These are phyloP conservation scores for Gossypium aridum DNA, from an alignment of 441 rosid genomes.

Conservation along the genomic window DNA sequence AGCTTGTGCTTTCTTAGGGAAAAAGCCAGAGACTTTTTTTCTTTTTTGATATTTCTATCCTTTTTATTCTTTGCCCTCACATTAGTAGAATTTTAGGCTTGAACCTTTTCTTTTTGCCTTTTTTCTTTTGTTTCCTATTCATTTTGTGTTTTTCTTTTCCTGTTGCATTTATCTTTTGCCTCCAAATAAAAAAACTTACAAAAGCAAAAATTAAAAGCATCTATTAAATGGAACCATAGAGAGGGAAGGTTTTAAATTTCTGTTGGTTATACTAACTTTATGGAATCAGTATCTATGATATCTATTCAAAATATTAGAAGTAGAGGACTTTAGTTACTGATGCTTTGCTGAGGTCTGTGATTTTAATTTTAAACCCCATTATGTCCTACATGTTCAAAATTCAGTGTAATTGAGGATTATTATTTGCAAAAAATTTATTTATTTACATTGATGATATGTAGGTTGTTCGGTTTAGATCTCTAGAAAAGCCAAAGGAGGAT, in stretches of 20 bases:
- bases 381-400: background rate
- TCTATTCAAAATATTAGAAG: background rate
- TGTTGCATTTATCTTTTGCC: background rate
- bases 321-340: background rate
- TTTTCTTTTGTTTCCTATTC: background rate
- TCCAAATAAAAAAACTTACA: background rate
- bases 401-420: background rate
- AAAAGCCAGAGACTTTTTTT: background rate
- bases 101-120: background rate
- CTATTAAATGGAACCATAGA: background rate
- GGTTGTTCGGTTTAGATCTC: slow-evolving; percentile 65
- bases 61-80: background rate
- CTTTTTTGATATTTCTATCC: background rate
- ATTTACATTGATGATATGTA: slow-evolving; percentile 15
- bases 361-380: background rate
- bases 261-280: background rate
- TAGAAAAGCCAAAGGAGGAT: slow-evolving; percentile 76
- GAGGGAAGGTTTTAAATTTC: background rate
- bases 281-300: background rate
- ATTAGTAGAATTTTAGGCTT: background rate
- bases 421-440: background rate
- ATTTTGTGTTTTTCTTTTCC: background rate
- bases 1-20: background rate
- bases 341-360: background rate
- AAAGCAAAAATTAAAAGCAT: background rate